phyloP scores from a whole-genome alignment of 192 early-diverging fungal species.

The Podila horticola region DNA sequence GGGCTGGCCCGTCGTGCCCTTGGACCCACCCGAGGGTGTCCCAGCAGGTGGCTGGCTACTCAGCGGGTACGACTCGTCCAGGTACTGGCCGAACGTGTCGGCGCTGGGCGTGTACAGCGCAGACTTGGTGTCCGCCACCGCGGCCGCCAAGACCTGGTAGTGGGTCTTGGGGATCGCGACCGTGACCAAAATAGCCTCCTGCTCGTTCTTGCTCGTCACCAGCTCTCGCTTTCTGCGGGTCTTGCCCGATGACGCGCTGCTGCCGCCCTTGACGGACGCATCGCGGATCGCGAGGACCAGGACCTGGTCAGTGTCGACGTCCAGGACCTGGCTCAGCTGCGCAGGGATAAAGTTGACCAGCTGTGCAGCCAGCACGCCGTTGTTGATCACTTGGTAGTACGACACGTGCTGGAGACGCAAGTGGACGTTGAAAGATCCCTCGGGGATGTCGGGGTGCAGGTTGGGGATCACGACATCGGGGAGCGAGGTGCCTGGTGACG shows the following conservation, averaged over 20 bases:
- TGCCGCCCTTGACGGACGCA: background rate
- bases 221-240: slow-evolving; percentile 6
- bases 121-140: slow-evolving; percentile 13
- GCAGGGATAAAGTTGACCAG: slow-evolving; percentile 39
- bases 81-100: slow-evolving; percentile 31
- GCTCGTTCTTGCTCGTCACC: slow-evolving; percentile 18
- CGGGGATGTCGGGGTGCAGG: slow-evolving; percentile 22
- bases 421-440: slow-evolving; percentile 34
- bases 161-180: slow-evolving; percentile 22
- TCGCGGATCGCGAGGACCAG: slow-evolving; percentile 42
- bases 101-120: slow-evolving; percentile 4
- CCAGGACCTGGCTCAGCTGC: slow-evolving; percentile 19
- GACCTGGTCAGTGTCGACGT: slow-evolving; percentile 10
- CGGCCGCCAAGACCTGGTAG: slow-evolving; percentile 11
- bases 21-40: background rate
- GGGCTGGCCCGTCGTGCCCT: background rate
- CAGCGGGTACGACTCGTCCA: slow-evolving; percentile 20
- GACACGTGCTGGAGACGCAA: slow-evolving; percentile 42
- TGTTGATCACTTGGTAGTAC: slow-evolving; percentile 46
- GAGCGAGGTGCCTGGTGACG: slow-evolving; percentile 42
- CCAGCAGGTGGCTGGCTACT: slow-evolving; percentile 12
- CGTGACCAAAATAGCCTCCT: slow-evolving; percentile 29
- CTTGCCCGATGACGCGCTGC: background rate
- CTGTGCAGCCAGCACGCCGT: slow-evolving; percentile 42
- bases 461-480: slow-evolving; percentile 45